Conservation (phyloP, 495 filamentous ascomycete species). For the Thermothielavioides terrestris region DNA sequence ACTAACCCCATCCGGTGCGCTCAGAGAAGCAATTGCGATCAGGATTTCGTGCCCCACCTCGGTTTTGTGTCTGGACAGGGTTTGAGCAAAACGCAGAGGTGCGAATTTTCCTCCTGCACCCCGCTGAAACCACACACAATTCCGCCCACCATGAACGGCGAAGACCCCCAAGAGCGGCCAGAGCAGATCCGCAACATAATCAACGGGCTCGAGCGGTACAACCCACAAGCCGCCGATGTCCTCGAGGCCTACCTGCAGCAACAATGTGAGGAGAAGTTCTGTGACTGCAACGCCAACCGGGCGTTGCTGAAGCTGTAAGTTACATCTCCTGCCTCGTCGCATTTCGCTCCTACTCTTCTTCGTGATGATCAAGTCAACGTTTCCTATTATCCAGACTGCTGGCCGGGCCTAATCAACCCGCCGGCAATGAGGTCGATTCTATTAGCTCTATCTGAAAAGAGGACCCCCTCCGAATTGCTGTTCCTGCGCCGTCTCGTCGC, state of each 20-base stretch:
- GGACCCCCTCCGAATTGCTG: neutral
- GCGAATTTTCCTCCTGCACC: conserved; percentile 15
- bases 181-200: conserved; percentile 86
- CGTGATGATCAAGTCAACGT: conserved; percentile 80
- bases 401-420: conserved; percentile 41
- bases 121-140: conserved; percentile 15
- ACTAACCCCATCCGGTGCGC: conserved; percentile 20
- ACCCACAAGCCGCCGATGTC: conserved; percentile 86
- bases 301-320: conserved; percentile 97
- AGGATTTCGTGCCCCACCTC: conserved; percentile 21
- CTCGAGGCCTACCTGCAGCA: conserved; percentile 93
- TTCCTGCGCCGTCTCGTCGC: neutral
- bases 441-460: conserved; percentile 56
- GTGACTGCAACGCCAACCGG: conserved; percentile 93
- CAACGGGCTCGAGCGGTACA: conserved; percentile 93
- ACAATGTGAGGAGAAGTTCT: conserved; percentile 90
- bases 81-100: conserved; percentile 13
- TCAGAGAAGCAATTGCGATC: conserved; percentile 17
- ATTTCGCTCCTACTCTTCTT: conserved; percentile 12
- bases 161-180: conserved; percentile 59
- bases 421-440: conserved; percentile 40
- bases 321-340: conserved; percentile 2
- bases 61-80: conserved; percentile 17
- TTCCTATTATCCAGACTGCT: conserved; percentile 93
- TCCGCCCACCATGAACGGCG: conserved; percentile 44